Conservation (phyloP, 768 basidiomycete species). For the Mycena latifolia region DNA sequence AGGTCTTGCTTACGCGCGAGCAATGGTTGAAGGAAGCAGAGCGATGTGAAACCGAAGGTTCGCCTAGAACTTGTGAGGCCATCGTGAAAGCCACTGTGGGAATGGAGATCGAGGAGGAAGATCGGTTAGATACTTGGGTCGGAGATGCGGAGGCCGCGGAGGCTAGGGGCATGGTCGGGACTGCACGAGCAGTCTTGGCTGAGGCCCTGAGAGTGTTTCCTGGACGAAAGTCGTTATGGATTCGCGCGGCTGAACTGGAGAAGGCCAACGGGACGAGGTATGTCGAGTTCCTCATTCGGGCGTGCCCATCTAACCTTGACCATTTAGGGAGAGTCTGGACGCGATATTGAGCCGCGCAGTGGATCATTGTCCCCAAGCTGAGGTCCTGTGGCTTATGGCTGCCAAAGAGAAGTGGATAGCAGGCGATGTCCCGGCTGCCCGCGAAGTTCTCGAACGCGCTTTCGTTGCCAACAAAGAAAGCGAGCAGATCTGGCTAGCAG, state of each 20-base stretch:
- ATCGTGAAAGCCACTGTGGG: constrained; percentile 95
- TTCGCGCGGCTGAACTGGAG: constrained; percentile 92
- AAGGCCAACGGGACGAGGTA: constrained; percentile 89
- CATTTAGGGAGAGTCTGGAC: constrained; percentile 79
- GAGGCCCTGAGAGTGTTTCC: constrained; percentile 94
- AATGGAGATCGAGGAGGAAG: constrained; percentile 97
- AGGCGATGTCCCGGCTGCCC: constrained; percentile 92
- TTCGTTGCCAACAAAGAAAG: constrained; percentile 97
- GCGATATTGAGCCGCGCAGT: constrained; percentile 87
- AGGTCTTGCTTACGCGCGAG: constrained; percentile 89
- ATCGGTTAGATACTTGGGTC: constrained; percentile 90
- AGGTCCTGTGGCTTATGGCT: constrained; percentile 97
- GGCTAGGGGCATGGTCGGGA: constrained; percentile 78
- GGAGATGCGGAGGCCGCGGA: constrained; percentile 91
- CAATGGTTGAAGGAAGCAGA: constrained; percentile 99
- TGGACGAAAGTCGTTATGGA: constrained; percentile 88
- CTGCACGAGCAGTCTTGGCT: constrained; percentile 89
- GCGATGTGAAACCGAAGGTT: constrained; percentile 88
- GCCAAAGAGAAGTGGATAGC: constrained; percentile 97
- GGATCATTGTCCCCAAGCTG: constrained; percentile 93
- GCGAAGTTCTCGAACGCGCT: constrained; percentile 88
- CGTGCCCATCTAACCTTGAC: constrained; percentile 7
- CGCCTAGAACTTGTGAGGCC: constrained; percentile 89
- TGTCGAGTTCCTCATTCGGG: constrained; percentile 17
- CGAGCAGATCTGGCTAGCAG: constrained; percentile 98